Evolutionary conservation across 257 asterid genomes (phyloP).

Genomic region (Paraleonurus japonicus): DNA sequence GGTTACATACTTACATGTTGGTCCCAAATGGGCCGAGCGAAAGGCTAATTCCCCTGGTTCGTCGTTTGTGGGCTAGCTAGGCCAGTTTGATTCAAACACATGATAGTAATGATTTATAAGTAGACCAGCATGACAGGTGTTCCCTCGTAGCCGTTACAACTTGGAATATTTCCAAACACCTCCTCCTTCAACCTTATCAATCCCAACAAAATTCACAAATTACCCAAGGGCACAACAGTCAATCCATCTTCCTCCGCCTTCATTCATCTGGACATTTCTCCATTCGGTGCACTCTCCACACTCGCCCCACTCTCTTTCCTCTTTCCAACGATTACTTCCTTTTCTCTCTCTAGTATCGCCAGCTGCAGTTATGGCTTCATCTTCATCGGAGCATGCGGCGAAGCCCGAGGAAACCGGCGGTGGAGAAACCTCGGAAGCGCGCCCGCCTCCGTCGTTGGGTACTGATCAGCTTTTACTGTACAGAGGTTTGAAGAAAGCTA

Average conservation of each 20-base stretch:
- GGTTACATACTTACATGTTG: neutral
- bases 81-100: neutral
- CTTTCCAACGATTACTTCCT: conserved; percentile 20
- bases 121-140: conserved; percentile 38
- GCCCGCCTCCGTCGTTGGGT: conserved; percentile 30
- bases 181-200: conserved; percentile 21
- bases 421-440: conserved; percentile 62
- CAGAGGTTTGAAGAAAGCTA: conserved; percentile 89
- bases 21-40: neutral
- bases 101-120: conserved; percentile 15
- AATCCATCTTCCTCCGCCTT: conserved; percentile 36
- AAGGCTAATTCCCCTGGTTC: neutral
- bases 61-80: neutral
- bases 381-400: conserved; percentile 61
- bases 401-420: conserved; percentile 59
- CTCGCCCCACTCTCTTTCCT: neutral
- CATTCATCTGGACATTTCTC: conserved; percentile 39
- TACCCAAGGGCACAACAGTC: conserved; percentile 32
- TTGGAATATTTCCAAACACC: neutral
- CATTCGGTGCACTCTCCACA: conserved; percentile 24
- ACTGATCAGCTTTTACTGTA: conserved; percentile 62
- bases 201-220: conserved; percentile 15
- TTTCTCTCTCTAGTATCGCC: conserved; percentile 26
- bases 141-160: conserved; percentile 54
- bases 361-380: conserved; percentile 56